Conservation (phyloP, 2,329 filamentous ascomycete species). For the Pestalotiopsis sp. region DNA sequence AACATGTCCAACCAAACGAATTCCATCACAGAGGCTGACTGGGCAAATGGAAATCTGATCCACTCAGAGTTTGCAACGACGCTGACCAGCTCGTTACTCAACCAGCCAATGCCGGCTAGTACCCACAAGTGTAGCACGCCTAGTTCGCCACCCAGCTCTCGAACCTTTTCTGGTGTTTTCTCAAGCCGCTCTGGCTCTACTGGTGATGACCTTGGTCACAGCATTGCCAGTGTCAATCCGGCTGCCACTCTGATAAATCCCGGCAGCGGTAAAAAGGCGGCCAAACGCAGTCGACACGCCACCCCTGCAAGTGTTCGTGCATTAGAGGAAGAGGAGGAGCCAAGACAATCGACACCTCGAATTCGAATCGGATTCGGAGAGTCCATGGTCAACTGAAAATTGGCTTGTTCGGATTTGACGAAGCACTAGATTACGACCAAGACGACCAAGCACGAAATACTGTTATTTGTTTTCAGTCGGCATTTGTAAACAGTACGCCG, state of each 20-base stretch:
- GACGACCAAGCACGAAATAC: neutral
- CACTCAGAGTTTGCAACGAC: slow-evolving; percentile 41
- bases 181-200: slow-evolving; percentile 27
- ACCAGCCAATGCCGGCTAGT: slow-evolving; percentile 42
- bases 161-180: slow-evolving; percentile 30
- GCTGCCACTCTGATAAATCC: neutral
- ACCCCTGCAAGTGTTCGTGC: slow-evolving; percentile 47
- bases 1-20: slow-evolving; percentile 25
- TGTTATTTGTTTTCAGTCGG: slow-evolving; percentile 2
- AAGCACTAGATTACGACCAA: neutral
- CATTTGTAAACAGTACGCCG: neutral
- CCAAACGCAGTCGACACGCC: slow-evolving; percentile 48
- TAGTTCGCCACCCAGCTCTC: slow-evolving; percentile 30
- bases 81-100: slow-evolving; percentile 50
- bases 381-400: neutral
- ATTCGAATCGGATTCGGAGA: slow-evolving; percentile 22
- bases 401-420: neutral
- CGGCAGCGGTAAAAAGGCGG: slow-evolving; percentile 33
- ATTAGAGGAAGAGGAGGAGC: slow-evolving; percentile 51
- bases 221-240: slow-evolving; percentile 27
- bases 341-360: slow-evolving; percentile 37
- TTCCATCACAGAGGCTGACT: slow-evolving; percentile 27
- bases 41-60: slow-evolving; percentile 22
- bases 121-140: slow-evolving; percentile 27
- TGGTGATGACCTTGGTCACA: slow-evolving; percentile 30